These are phyloP conservation scores for Myrica gale DNA, from an alignment of 306 rosid genomes.

Conservation along the genomic window DNA sequence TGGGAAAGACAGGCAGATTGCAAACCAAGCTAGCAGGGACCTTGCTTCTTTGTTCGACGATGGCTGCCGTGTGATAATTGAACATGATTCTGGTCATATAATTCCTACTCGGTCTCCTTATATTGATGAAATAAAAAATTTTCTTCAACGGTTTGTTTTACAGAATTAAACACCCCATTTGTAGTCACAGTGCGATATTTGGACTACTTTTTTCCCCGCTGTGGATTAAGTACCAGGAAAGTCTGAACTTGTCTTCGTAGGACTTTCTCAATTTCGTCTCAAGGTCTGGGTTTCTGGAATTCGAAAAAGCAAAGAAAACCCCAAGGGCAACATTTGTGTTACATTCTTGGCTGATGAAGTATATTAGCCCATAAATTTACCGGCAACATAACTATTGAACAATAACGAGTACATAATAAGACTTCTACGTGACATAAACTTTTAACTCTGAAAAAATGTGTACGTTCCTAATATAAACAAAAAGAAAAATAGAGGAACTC, in stretches of 20 bases:
- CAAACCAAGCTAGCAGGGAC: conserved; percentile 60
- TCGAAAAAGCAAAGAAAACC: not conserved
- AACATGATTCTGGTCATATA: conserved; percentile 81
- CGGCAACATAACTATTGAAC: too few species aligned
- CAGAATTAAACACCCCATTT: not conserved
- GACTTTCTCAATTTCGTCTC: not conserved
- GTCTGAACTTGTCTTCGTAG: not conserved
- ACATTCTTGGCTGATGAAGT: too few species aligned
- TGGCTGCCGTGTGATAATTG: conserved; percentile 51
- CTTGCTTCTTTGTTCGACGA: conserved; percentile 68
- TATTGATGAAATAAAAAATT: conserved; percentile 63
- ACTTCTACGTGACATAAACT: too few species aligned
- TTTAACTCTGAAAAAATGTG: too few species aligned
- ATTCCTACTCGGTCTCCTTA: conserved; percentile 79
- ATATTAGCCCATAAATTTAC: too few species aligned
- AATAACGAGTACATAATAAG: too few species aligned
- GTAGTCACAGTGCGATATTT: not conserved
- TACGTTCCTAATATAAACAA: too few species aligned
- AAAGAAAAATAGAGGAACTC: too few species aligned
- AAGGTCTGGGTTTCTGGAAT: not conserved
- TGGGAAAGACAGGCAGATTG: conserved; percentile 79
- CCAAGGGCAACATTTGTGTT: too few species aligned
- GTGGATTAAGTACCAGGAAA: not conserved
- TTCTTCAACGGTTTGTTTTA: conserved; percentile 57
- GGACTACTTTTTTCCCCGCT: not conserved